These are phyloP conservation scores for Nigrospora oryzae DNA, from an alignment of 2,329 filamentous ascomycete genomes.

Conservation along the genomic window DNA sequence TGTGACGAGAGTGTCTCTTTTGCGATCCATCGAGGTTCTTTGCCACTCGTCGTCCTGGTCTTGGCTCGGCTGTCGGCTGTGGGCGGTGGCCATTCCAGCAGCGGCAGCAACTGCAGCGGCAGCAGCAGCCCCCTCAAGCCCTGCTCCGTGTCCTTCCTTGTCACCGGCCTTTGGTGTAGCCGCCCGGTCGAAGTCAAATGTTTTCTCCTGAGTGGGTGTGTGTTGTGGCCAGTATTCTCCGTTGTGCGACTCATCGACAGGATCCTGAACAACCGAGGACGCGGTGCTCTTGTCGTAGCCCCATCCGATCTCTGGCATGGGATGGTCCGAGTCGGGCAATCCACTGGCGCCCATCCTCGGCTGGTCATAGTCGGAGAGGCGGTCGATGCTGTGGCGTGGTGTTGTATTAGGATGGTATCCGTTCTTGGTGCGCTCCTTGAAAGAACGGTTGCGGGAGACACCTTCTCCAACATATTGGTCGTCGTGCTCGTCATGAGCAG, in stretches of 20 bases:
- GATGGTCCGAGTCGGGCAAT: conserved; percentile 59
- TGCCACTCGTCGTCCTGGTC: conserved; percentile 59
- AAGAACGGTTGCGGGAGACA: conserved; percentile 52
- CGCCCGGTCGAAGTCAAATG: conserved; percentile 18
- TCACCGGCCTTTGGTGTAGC: conserved; percentile 18
- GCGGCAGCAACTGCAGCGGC: conserved; percentile 45
- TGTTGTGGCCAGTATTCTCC: conserved; percentile 20
- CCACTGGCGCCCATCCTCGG: conserved; percentile 59
- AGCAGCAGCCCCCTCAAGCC: conserved; percentile 37
- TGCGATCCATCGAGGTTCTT: conserved; percentile 52
- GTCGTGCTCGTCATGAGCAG: conserved; percentile 22
- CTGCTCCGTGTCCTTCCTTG: conserved; percentile 29
- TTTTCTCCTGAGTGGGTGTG: conserved; percentile 23
- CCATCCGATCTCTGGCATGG: conserved; percentile 72
- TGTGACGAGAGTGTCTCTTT: conserved; percentile 57
- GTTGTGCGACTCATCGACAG: conserved; percentile 44
- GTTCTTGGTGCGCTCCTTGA: conserved; percentile 55
- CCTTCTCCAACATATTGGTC: conserved; percentile 38
- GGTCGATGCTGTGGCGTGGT: conserved; percentile 50
- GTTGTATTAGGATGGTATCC: conserved; percentile 46
- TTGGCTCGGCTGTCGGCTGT: conserved; percentile 46
- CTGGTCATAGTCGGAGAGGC: conserved; percentile 39
- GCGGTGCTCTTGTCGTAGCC: conserved; percentile 48
- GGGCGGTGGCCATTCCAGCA: conserved; percentile 33
- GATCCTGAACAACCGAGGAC: conserved; percentile 73